Base-by-base conservation (phyloP, 306 rosid species). In the Albizia julibrissin region DNA sequence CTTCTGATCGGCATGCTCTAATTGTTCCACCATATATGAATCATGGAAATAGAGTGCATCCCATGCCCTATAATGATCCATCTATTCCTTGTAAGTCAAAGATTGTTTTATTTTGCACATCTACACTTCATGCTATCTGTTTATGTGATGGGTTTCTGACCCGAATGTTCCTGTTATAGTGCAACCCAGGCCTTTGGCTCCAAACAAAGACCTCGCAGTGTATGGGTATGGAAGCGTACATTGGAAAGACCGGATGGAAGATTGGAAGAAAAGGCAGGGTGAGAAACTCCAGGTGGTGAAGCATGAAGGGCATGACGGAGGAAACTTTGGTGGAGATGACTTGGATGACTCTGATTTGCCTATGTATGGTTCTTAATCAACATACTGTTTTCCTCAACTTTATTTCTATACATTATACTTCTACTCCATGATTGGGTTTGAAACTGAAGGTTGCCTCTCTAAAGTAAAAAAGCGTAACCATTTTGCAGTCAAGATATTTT, bases 231-330 rank as follows among this genome's bases (percentile, higher is more conserved):
- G 99, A 74, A 95, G 98, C 84, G 98, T 95, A 56, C 92, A 91
- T 27, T 95, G 99, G 99, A 95, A 91, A 86, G 99, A 92, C 65
- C 89, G 99, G 70, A 90, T 92, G 99, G 99, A 95, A 50, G 98
- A 92, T 54, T 95, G 99, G 99, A 95, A 89, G 89, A 93, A 85
- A 82, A 91, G 85, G 90, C 99, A 93, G 82, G 86, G 81, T 86
- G 97, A 95, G 42, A 95, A 90, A 75, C 98, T 93, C 85, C 94
- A 95, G 82, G 98, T 95, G 49, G 95, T 93, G 83, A 92, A 90
- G 88, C 99, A 95, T 79, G 90, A 91, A 79, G 99, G 98, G 26
- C 84, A 49, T n/a, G 69, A 84, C 37, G 94, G 84, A 3, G 90
- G 93, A 79, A 77, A 67, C 76, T 86, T 71, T 50, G 89, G 91